Conservation (phyloP, 1,284 basidiomycete genomes). For the Boletus coffeatus region DNA sequence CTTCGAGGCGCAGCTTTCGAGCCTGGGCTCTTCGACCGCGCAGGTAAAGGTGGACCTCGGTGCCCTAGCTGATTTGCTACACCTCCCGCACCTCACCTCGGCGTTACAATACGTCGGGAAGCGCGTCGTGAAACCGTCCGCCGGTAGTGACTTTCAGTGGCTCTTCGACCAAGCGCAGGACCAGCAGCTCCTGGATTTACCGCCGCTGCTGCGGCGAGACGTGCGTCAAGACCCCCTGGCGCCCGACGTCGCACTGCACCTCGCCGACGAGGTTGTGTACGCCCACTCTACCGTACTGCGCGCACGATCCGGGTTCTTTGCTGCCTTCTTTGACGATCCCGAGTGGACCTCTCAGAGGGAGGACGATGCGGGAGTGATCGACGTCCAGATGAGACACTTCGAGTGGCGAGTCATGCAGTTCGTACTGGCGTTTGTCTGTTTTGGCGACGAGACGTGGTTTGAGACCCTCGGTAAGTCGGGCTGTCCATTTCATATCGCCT, state of each 20-base stretch:
- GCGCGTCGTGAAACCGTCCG: slow-evolving; percentile 38
- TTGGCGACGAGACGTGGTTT: slow-evolving; percentile 78
- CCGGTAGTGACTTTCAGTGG: slow-evolving; percentile 43
- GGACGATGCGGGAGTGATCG: slow-evolving; percentile 50
- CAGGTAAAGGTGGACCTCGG: slow-evolving; percentile 62
- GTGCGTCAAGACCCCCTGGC: slow-evolving; percentile 27
- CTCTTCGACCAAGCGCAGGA: slow-evolving; percentile 39
- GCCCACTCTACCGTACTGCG: slow-evolving; percentile 77
- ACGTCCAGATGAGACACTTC: slow-evolving; percentile 71
- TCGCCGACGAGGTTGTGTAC: slow-evolving; percentile 65
- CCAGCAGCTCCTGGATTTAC: not conserved
- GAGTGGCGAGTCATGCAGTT: slow-evolving; percentile 72
- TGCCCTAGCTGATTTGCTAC: slow-evolving; percentile 47
- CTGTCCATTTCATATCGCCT: slow-evolving; percentile 1
- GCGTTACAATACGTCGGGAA: slow-evolving; percentile 54
- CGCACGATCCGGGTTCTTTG: slow-evolving; percentile 82
- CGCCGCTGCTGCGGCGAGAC: slow-evolving; percentile 5
- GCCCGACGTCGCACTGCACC: slow-evolving; percentile 72
- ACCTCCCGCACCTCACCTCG: slow-evolving; percentile 48
- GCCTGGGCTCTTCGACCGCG: slow-evolving; percentile 37
- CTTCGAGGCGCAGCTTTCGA: slow-evolving; percentile 39
- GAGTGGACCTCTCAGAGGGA: slow-evolving; percentile 75
- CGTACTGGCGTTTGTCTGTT: slow-evolving; percentile 78
- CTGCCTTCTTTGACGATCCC: slow-evolving; percentile 78
- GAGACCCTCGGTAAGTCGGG: slow-evolving; percentile 55